Percentiles rank a stretch among this genome's conserved stretches.
These are phyloP conservation scores for Aspergillus alliaceus DNA, from an alignment of 2,329 filamentous ascomycete genomes.

Conservation along the genomic window DNA sequence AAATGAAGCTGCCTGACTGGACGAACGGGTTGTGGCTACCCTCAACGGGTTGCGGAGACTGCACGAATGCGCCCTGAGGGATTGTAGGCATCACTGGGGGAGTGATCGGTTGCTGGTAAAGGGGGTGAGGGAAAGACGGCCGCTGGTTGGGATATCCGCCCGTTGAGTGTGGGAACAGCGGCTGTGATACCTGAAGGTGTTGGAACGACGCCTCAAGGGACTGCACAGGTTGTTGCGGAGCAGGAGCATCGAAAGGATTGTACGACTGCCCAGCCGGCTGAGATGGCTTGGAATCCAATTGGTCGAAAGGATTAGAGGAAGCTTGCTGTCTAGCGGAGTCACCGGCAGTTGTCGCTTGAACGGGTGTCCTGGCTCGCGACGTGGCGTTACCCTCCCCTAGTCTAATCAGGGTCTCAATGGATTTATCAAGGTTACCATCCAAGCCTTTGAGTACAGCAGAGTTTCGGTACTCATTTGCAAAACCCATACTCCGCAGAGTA, in stretches of 20 bases:
- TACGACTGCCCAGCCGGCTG: conserved; percentile 45
- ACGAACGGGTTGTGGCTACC: conserved; percentile 46
- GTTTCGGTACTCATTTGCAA: conserved; percentile 79
- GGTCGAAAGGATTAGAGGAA: conserved; percentile 69
- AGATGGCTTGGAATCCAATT: conserved; percentile 42
- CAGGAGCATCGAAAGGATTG: conserved; percentile 67
- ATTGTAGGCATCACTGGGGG: conserved; percentile 41
- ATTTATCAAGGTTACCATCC: conserved; percentile 79
- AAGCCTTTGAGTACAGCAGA: conserved; percentile 77
- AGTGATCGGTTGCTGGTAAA: conserved; percentile 44
- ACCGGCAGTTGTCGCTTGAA: conserved; percentile 25
- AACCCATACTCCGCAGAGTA: conserved; percentile 86
- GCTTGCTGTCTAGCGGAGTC: conserved; percentile 13
- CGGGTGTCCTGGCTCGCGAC: conserved; percentile 58
- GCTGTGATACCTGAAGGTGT: conserved; percentile 69
- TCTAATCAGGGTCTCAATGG: conserved; percentile 80
- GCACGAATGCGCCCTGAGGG: conserved; percentile 34
- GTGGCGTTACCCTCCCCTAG: conserved; percentile 65
- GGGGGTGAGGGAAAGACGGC: conserved; percentile 38
- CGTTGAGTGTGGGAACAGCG: conserved; percentile 74
- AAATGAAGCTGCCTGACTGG: conserved; percentile 30
- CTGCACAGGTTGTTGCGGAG: conserved; percentile 29
- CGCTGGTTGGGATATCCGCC: conserved; percentile 57
- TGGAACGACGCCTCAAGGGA: conserved; percentile 70
- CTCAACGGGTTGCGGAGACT: conserved; percentile 36